Percentiles rank a stretch among this genome's conserved stretches.
Evolutionary conservation across 78 protist genomes (phyloP).

Genomic region (Dictyostelium intermedium): DNA sequence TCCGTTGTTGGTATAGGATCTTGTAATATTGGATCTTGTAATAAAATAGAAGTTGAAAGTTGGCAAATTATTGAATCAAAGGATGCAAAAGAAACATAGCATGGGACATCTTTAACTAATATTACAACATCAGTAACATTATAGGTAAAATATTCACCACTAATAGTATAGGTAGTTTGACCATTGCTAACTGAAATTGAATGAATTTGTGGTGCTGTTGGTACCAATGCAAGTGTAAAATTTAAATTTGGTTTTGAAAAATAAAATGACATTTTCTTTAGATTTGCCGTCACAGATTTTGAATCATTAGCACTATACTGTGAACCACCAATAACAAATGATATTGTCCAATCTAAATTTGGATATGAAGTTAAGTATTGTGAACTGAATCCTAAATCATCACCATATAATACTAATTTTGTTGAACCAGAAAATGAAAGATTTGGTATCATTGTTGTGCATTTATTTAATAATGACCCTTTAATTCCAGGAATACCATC

Average conservation of each 20-base stretch:
- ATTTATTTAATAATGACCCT: not conserved
- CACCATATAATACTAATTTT: not conserved
- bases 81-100: not conserved
- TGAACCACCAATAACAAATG: not conserved
- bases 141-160: not conserved
- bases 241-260: not conserved
- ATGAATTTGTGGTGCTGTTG: not conserved
- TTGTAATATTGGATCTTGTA: not conserved
- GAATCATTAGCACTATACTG: not conserved
- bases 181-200: not conserved
- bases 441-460: not conserved
- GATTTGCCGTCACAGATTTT: not conserved
- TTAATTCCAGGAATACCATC: not conserved
- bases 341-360: not conserved
- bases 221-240: not conserved
- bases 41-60: not conserved
- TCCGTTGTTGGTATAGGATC: no score
- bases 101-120: not conserved
- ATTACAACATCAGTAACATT: not conserved
- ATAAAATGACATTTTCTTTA: not conserved
- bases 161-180: not conserved
- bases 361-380: not conserved
- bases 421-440: not conserved
- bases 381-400: not conserved
- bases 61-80: not conserved